These are phyloP conservation scores for Datura wrightii DNA, from an alignment of 257 asterid species.

Conservation along the genomic window DNA sequence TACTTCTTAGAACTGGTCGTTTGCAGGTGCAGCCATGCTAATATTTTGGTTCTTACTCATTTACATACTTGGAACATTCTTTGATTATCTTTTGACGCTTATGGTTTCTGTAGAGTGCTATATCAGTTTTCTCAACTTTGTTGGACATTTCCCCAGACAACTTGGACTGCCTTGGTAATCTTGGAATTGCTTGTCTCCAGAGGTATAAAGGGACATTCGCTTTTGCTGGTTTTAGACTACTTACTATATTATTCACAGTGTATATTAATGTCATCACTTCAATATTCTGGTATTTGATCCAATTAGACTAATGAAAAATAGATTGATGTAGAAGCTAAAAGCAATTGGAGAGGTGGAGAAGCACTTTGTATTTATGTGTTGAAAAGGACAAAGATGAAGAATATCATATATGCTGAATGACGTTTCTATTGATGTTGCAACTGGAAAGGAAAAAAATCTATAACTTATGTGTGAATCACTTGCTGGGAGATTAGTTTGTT, in stretches of 20 bases:
- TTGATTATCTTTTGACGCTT: slow-evolving; percentile 27
- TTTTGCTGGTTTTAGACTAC: not conserved
- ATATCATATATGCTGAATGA: not conserved
- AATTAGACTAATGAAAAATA: slow-evolving; percentile 7
- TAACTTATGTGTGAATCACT: not conserved
- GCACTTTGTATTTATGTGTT: not conserved
- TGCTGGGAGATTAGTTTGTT: not conserved
- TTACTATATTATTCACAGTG: not conserved
- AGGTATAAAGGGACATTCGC: slow-evolving; percentile 55
- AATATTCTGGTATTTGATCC: not conserved
- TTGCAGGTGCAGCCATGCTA: slow-evolving; percentile 61
- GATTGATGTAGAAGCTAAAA: slow-evolving; percentile 13
- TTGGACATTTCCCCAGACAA: slow-evolving; percentile 76
- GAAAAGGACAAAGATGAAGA: not conserved
- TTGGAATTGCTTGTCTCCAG: slow-evolving; percentile 89
- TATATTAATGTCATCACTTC: slow-evolving; percentile 5
- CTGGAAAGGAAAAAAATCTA: not conserved
- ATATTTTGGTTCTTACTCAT: slow-evolving; percentile 32
- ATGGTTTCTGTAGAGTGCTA: slow-evolving; percentile 72
- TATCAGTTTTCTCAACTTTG: slow-evolving; percentile 78
- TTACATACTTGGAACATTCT: slow-evolving; percentile 25
- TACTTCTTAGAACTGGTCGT: slow-evolving; percentile 88
- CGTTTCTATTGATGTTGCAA: slow-evolving; percentile 5
- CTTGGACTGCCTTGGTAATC: slow-evolving; percentile 95
- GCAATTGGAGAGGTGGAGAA: slow-evolving; percentile 6